These are phyloP conservation scores for Termitomyces sp. DNA, from an alignment of 768 basidiomycete species.

Conservation along the genomic window DNA sequence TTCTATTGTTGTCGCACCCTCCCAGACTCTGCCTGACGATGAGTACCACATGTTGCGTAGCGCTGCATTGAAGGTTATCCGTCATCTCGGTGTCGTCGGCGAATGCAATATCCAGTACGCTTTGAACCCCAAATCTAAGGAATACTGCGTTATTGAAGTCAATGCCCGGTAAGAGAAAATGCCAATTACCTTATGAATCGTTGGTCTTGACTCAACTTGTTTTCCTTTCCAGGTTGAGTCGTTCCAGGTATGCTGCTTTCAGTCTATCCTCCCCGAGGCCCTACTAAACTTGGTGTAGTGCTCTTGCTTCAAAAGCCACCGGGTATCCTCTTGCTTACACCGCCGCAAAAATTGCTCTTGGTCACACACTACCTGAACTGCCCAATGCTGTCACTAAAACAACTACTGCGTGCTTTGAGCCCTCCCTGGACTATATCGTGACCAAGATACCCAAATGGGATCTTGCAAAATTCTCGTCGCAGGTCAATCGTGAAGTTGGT, in stretches of 20 bases:
- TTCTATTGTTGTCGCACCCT: conserved; percentile 98
- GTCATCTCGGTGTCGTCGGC: conserved; percentile 87
- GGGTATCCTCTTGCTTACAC: conserved; percentile 99
- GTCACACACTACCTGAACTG: conserved; percentile 94
- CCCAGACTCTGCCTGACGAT: conserved; percentile 94
- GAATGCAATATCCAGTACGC: conserved; percentile 99
- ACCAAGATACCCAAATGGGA: conserved; percentile 99
- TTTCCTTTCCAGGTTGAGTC: conserved; percentile 48
- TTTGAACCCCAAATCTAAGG: conserved; percentile 83
- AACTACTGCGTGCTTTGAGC: conserved; percentile 98
- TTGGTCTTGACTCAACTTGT: neutral
- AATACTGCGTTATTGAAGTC: conserved; percentile 98
- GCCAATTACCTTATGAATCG: neutral
- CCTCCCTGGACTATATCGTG: conserved; percentile 97
- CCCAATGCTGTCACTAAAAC: conserved; percentile 99
- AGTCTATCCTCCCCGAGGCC: neutral
- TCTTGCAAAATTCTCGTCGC: conserved; percentile 91
- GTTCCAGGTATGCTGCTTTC: conserved; percentile 55
- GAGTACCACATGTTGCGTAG: conserved; percentile 99
- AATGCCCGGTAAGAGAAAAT: conserved; percentile 67
- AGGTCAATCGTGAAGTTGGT: conserved; percentile 91
- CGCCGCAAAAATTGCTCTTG: conserved; percentile 97
- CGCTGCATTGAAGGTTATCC: conserved; percentile 92
- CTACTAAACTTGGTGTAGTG: conserved; percentile 36
- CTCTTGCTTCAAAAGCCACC: conserved; percentile 96